Evolutionary conservation across 768 basidiomycete genomes (phyloP), one percentile per base, ranked within the genome.

Genomic region (Agaricus subrufescens): DNA sequence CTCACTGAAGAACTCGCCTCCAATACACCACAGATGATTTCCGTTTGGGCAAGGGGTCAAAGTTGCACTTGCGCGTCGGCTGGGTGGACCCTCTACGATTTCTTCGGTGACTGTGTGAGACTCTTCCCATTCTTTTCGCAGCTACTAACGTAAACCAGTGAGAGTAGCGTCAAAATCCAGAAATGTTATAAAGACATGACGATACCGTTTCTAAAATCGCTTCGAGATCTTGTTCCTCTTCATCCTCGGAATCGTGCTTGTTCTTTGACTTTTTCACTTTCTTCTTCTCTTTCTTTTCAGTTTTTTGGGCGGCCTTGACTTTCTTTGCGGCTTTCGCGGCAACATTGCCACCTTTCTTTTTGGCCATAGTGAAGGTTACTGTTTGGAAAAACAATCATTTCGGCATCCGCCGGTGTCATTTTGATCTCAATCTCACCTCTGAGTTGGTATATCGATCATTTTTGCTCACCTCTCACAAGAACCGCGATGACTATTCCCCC

Each of bases 1-100:
- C 46, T 94, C 91, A 57, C 84, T 85, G 66, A 94, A 95, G 67
- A 85, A 92, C 65, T 94, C 92, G 5, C 91, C 91, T 0, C 91
- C 91, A 34, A 92, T 86, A 58, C 78, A 87, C 89, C 88, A 95
- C 0, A 94, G 73, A 67, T 92, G 80, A 58, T 86, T 88, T 44
- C 89, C 89, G 53, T 76, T 83, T 0, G 92, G 93, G 69, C 88
- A 93, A 0, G 90, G 72, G 0, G 87, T 89, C 14, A 95, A 69
- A 0, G 90, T 89, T 1, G 91, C 92, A 60, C 91, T 94, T 0
- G 91, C 91, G 42, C 94, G 79, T 48, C 89, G 75, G 48, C 85
- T 86, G 0, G 93, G 93, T 12, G 93, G 91, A 0, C 89, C 89
- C 63, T 87, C 82, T 0, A 87, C 88, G 1, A 89, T 73, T 67